Percentiles rank a stretch among this genome's conserved stretches.
Conservation (phyloP, 495 filamentous ascomycete genomes). For the Corynascus novoguineensis region DNA sequence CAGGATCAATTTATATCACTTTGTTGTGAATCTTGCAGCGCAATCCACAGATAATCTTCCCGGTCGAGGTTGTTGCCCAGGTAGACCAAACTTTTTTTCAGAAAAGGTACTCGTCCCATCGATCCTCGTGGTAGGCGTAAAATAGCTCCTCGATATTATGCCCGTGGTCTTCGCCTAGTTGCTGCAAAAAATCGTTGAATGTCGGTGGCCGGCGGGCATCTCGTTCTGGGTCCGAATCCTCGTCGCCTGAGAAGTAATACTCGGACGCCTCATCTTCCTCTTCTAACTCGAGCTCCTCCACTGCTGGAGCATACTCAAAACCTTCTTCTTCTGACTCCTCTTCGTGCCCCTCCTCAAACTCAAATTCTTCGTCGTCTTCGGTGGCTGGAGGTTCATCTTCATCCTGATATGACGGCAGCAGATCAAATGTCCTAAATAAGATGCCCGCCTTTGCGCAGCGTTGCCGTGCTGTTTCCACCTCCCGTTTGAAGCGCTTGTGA, state of each 20-base stretch:
- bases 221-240: slow-evolving; percentile 30
- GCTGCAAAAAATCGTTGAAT: slow-evolving; percentile 29
- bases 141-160: slow-evolving; percentile 31
- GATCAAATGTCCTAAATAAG: slow-evolving; percentile 28
- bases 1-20: background rate
- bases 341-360: slow-evolving; percentile 1
- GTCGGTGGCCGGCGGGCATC: slow-evolving; percentile 28
- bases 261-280: slow-evolving; percentile 36
- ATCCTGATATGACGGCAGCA: slow-evolving; percentile 29
- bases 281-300: slow-evolving; percentile 28
- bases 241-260: slow-evolving; percentile 33
- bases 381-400: slow-evolving; percentile 26
- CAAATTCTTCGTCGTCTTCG: slow-evolving; percentile 15
- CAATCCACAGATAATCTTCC: too few species aligned
- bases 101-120: slow-evolving; percentile 36
- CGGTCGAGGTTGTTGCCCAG: too few species aligned
- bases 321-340: slow-evolving; percentile 6
- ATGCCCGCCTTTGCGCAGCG: slow-evolving; percentile 26
- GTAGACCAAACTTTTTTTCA: too few species aligned
- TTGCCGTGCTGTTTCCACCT: slow-evolving; percentile 23
- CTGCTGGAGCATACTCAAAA: background rate
- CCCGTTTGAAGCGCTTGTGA: slow-evolving; percentile 27
- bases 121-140: slow-evolving; percentile 33
- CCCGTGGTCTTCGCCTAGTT: slow-evolving; percentile 30
- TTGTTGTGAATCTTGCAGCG: too few species aligned